These are phyloP conservation scores for Coniella vitis DNA, from an alignment of 2,329 filamentous ascomycete genomes.

Conservation along the genomic window DNA sequence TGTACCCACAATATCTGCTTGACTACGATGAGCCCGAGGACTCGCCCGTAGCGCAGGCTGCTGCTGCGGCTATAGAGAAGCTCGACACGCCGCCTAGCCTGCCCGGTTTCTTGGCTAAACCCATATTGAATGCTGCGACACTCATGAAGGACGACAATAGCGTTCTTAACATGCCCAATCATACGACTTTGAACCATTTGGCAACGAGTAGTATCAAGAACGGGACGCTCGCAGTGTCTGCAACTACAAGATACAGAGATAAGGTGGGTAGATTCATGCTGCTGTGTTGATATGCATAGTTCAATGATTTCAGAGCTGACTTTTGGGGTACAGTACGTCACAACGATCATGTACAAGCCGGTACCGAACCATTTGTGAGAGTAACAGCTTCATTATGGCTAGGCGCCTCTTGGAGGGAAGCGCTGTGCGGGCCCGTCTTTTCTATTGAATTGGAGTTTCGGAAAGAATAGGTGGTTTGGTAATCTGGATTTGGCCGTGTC, in stretches of 20 bases:
- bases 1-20: constrained; percentile 76
- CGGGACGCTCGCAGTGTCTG: constrained; percentile 88
- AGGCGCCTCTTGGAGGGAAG: no score
- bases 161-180: constrained; percentile 93
- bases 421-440: not conserved
- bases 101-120: constrained; percentile 87
- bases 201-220: constrained; percentile 98
- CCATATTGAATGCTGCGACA: constrained; percentile 84
- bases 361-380: constrained; percentile 10
- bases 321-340: constrained; percentile 66
- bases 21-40: constrained; percentile 86
- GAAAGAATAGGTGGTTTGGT: constrained; percentile 1
- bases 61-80: constrained; percentile 67
- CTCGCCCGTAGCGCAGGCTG: constrained; percentile 64
- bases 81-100: constrained; percentile 78
- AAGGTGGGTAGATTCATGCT: constrained; percentile 55
- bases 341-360: constrained; percentile 95
- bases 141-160: constrained; percentile 98
- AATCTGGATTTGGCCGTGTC: not conserved
- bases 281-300: no score
- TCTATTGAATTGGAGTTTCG: constrained; percentile 12
- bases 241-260: constrained; percentile 93
- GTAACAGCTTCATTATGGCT: not conserved
- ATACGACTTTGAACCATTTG: constrained; percentile 92
- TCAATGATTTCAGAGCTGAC: no score